These are phyloP conservation scores for Mikania micrantha DNA, from an alignment of 129 eudicot species.

Conservation along the genomic window DNA sequence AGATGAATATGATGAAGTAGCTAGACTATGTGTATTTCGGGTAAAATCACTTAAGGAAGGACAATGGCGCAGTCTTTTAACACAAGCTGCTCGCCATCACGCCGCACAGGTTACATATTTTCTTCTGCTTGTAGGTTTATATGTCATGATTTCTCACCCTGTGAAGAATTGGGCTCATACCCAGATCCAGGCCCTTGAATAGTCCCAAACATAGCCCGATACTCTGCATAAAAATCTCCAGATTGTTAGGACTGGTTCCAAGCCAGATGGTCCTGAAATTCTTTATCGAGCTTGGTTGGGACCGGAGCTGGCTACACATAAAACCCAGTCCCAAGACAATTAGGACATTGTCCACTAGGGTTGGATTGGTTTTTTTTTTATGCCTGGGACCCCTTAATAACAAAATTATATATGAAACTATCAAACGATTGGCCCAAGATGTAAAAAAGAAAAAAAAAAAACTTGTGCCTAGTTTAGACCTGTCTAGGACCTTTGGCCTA, in stretches of 20 bases:
- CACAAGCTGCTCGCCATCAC: conserved; percentile 98
- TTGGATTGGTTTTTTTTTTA: background rate
- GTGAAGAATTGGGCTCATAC: conserved; percentile 1
- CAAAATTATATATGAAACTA: background rate
- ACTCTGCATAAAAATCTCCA: background rate
- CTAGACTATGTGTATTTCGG: conserved; percentile 75
- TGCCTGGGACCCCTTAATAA: background rate
- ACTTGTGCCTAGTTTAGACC: background rate
- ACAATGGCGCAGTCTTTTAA: conserved; percentile 77
- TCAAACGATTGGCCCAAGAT: background rate
- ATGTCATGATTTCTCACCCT: background rate
- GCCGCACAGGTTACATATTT: conserved; percentile 69
- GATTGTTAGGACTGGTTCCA: background rate
- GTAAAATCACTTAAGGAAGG: conserved; percentile 90
- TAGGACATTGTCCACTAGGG: background rate
- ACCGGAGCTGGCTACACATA: background rate
- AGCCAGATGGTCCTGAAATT: background rate
- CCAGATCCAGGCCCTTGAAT: background rate
- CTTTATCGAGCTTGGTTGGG: background rate
- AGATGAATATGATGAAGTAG: conserved; percentile 75
- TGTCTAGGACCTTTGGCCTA: background rate
- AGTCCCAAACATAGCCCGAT: background rate
- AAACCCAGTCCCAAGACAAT: background rate
- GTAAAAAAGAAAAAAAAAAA: background rate
- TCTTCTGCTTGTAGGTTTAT: conserved; percentile 4